Evolutionary conservation across 2,329 filamentous ascomycete genomes (phyloP), one percentile per base, ranked within the genome.

Genomic region (Lasiodiplodia theobromae): DNA sequence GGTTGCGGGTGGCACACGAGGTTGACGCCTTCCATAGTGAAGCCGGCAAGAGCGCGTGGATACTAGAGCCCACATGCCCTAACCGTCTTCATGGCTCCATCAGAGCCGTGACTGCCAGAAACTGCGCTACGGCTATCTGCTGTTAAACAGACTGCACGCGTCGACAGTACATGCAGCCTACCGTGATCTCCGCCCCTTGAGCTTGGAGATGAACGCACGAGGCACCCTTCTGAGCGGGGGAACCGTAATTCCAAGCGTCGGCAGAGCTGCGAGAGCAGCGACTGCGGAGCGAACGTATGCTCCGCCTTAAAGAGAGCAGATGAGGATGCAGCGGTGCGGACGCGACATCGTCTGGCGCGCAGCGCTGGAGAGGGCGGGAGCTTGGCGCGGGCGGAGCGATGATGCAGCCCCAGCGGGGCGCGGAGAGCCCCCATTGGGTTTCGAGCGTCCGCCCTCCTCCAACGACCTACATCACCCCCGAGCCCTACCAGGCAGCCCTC

Each of bases 401-500:
- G 65, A 57, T 67, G 51, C 64, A 56, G 37, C 51, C 34, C 37
- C 54, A 51, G 65, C 65, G 65, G 65, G 65, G 65, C 65, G 65
- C 65, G 40, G 65, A 58, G 54, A 51, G 65, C 53, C 44, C 65
- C 53, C 54, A 67, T 60, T 67, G 56, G 65, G 65, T 58, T 67
- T 51, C 65, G 47, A 44, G 44, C 57, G 66, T 56, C 66, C 66
- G 56, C 66, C 54, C 66, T 53, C 66, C 25, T 68, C 66, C 57
- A 68, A 31, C 66, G 56, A 68, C 66, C 63, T 60, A 63, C 66
- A 68, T 53, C 66, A 68, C 66, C 66, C 66, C 66, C 66, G 66
- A 68, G 34, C 66, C 56, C 56, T 68, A 68, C 57, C 56, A 62
- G 66, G 56, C 57, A 63, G 57, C 49, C 57, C 56, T 53, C 66